Percentiles rank a stretch among this genome's conserved stretches.
phyloP scores from a whole-genome alignment of 1,284 basidiomycete species.

The Sporisorium reilianum region DNA sequence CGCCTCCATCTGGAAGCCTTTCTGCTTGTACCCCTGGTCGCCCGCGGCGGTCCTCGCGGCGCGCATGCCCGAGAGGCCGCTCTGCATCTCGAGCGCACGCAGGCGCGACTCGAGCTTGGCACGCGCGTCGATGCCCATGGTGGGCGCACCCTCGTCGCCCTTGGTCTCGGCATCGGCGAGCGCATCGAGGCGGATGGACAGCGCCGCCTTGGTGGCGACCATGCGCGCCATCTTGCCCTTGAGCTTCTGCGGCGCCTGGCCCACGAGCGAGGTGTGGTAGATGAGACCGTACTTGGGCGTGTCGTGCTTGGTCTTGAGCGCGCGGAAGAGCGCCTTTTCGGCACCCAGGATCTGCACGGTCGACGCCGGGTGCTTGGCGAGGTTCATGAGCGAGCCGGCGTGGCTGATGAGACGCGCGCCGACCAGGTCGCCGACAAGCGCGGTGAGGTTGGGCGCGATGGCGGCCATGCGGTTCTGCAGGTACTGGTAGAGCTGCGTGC shows the following conservation, averaged over 20 bases:
- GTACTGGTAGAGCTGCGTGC: constrained; percentile 92
- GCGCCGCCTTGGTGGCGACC: constrained; percentile 91
- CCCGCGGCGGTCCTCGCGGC: constrained; percentile 46
- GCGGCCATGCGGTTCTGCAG: constrained; percentile 96
- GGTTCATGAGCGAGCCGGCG: constrained; percentile 90
- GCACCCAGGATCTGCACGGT: constrained; percentile 98
- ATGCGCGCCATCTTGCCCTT: constrained; percentile 99
- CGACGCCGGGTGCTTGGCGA: constrained; percentile 97
- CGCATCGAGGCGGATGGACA: constrained; percentile 96
- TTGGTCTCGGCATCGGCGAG: constrained; percentile 92
- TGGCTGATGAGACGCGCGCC: constrained; percentile 96
- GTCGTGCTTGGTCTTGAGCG: constrained; percentile 98
- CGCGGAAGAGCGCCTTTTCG: constrained; percentile 97
- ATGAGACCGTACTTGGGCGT: constrained; percentile 98
- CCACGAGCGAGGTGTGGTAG: constrained; percentile 89
- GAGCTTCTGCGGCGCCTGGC: constrained; percentile 95
- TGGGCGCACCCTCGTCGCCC: constrained; percentile 80
- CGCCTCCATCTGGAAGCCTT: constrained; percentile 61
- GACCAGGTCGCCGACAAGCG: constrained; percentile 94
- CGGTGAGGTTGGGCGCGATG: constrained; percentile 95
- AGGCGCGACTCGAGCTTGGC: constrained; percentile 94
- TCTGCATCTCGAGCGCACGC: constrained; percentile 79
- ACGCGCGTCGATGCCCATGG: constrained; percentile 91
- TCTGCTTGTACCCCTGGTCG: constrained; percentile 65
- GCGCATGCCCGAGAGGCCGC: constrained; percentile 51